Conservation (phyloP, 768 basidiomycete species). For the Termitomyces sp. region DNA sequence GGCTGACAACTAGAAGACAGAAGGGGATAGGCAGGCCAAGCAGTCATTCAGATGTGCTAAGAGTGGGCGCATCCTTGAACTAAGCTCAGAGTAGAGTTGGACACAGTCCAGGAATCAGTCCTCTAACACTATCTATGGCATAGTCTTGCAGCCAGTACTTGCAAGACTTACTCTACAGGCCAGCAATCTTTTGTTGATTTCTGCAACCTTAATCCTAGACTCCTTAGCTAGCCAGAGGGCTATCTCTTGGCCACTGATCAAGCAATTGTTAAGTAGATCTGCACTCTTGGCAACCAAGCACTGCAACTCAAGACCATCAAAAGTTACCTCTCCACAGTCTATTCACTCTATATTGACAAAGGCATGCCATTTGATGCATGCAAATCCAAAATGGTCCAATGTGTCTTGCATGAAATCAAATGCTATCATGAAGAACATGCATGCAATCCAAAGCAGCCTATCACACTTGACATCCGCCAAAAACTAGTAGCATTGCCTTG, state of each 20-base stretch:
- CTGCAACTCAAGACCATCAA: slow-evolving; percentile 15
- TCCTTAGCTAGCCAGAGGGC: background rate
- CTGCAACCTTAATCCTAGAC: no score
- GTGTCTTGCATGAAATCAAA: slow-evolving; percentile 29
- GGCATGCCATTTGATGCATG: slow-evolving; percentile 18
- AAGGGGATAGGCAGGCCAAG: no score
- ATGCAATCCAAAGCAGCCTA: slow-evolving; percentile 14
- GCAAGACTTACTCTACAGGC: no score
- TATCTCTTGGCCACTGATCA: background rate
- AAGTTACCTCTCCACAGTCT: slow-evolving; percentile 16
- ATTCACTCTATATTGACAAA: slow-evolving; percentile 24
- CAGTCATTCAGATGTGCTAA: no score
- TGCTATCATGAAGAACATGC: slow-evolving; percentile 19
- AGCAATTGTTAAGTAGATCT: slow-evolving; percentile 18
- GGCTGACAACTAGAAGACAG: no score
- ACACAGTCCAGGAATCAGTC: no score
- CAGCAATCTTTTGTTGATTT: no score
- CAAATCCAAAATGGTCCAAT: slow-evolving; percentile 21
- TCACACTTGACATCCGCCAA: slow-evolving; percentile 17
- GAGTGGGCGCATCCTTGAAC: no score
- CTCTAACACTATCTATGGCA: no score
- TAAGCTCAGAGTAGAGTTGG: no score
- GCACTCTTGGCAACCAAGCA: background rate
- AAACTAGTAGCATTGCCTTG: background rate
- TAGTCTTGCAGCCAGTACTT: no score